Base-by-base conservation (phyloP, 2,329 filamentous ascomycete species). In the Neofusicoccum umdonicola region DNA sequence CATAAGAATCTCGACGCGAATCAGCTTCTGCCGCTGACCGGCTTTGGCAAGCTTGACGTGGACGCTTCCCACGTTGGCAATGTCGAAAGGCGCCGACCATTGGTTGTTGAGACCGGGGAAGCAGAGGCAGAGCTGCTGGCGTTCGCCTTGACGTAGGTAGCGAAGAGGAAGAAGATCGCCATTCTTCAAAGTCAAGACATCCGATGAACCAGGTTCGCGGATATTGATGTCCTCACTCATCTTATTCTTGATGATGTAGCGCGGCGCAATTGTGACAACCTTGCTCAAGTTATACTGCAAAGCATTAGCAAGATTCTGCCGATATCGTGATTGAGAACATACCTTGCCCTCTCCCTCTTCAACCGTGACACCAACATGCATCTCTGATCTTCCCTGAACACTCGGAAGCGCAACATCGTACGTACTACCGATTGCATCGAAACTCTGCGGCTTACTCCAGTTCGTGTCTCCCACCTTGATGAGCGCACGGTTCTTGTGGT, bases 371-470 rank as follows among this genome's bases (percentile, higher is more conserved):
- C 95, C 95, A 6, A 96, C 85, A 71, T 98, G 93, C 72, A 98
- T 93, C 76, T 99, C 95, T 2, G 89, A 89, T 67, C 85, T 82
- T 48, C 86, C 88, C 47, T 84, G 85, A 1, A 85, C 79, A 0
- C 93, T 92, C 57, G 90, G 90, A 39, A 99, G 83, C 39, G 95
- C 86, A 41, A 97, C 91, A 70, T 97, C 93, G 15, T 92, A 90
- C 0, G 90, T 93, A 72, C 94, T 98, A 37, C 95, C 95, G 68
- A 99, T 95, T 19, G 95, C 95, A 73, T 99, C 96, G 71, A 99
- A 97, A 84, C 92, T 97, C 75, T 98, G 94, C 0, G 94, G 92
- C 74, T 95, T 97, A 79, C 95, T 98, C 96, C 95, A 99, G 66
- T 89, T 87, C 0, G 95, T 97, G 63, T 96, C 90, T 4, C 90